phyloP scores from a whole-genome alignment of 306 rosid genomes.

The Rubus idaeus region DNA sequence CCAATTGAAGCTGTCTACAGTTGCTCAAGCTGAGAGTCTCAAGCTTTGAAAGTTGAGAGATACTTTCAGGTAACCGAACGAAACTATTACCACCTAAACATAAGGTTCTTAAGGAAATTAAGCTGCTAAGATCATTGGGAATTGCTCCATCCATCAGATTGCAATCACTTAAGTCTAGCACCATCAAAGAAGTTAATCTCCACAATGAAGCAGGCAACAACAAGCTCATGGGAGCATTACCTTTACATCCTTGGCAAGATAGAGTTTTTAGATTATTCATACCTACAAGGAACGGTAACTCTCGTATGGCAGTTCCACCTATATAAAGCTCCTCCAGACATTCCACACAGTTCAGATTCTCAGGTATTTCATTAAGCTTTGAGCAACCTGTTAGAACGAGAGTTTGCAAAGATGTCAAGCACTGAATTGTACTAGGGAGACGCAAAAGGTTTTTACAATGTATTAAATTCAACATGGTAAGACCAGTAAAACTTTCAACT shows the following conservation, averaged over 20 bases:
- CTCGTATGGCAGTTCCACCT: conserved; percentile 9
- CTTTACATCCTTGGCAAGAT: background rate
- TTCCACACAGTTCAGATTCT: background rate
- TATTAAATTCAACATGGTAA: conserved; percentile 3
- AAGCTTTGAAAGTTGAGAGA: background rate
- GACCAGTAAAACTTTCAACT: background rate
- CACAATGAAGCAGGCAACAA: background rate
- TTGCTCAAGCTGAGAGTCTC: background rate
- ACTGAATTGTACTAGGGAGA: conserved; percentile 17
- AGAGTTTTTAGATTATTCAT: background rate
- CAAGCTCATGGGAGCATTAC: background rate
- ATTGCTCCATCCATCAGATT: conserved; percentile 15
- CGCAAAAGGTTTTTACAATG: conserved; percentile 14
- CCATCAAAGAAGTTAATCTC: background rate
- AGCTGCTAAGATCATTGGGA: background rate
- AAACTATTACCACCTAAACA: background rate
- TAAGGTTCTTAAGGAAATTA: background rate
- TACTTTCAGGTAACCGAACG: background rate
- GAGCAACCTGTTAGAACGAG: conserved; percentile 26
- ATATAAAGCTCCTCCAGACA: background rate
- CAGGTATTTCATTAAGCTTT: background rate
- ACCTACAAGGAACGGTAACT: conserved; percentile 4
- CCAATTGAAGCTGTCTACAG: background rate
- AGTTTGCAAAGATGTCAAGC: conserved; percentile 16
- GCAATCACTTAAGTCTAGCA: conserved; percentile 12